Base-by-base conservation (phyloP, 2,329 filamentous ascomycete genomes). In the Scedosporium aurantiacum region DNA sequence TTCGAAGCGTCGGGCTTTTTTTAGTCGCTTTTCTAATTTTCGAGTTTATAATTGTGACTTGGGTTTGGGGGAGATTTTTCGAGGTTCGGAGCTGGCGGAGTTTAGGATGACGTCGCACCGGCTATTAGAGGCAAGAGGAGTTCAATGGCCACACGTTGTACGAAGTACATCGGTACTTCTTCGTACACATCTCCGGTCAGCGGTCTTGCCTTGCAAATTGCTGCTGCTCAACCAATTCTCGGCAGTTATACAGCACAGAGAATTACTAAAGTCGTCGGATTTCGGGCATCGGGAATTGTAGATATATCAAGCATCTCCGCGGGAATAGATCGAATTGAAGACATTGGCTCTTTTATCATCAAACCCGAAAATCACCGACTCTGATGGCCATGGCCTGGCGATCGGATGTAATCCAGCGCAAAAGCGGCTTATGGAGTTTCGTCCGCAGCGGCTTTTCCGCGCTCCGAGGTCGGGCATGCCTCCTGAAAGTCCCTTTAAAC, bases 51-150 rank as follows among this genome's bases (percentile, higher is more conserved):
- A 32, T 3, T 25, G 57, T 43, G 57, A 14, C 18, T 25, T 16
- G 21, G 43, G 55, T 21, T 54, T n/a, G 23, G 21, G 18, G 21
- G 25, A 62, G 40, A 55, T 52, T 32, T 54, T 54, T 54, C 32
- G 27, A 47, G 40, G 58, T 60, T 60, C 58, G 58, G 58, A 60
- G 58, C 45, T 54, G 18, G n/a, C 58, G 58, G 58, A 47, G 27
- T 32, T 32, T 47, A 37, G 32, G 16, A 60, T 60, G 58, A 54
- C 58, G 58, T 54, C 58, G 58, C 21, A 6, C 25, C n/a, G 21
- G n/a, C 50, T 18, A 43, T 57, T 57, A 8, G 12, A 27, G 23
- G 54, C 18, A 27, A 57, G 25, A 28, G n/a, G 28, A 32, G 28
- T 32, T 47, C 43, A 47, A n/a, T 16, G 21, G 6, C 43, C 10